Conservation (phyloP, 192 early-diverging fungal species). For the Coemansia sp. region DNA sequence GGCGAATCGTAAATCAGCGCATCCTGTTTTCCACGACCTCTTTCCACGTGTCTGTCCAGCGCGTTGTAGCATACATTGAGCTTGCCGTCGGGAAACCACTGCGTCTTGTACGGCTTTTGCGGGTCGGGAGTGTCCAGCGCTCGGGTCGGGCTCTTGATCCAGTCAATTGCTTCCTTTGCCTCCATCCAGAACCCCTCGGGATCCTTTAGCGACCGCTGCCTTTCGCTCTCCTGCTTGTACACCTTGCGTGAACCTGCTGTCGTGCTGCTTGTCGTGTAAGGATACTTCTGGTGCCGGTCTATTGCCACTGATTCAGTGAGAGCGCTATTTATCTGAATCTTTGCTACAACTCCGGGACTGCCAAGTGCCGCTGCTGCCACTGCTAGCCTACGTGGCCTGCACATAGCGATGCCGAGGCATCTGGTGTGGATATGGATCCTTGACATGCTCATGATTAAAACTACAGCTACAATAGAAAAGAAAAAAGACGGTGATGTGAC, state of each 20-base stretch:
- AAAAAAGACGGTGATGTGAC: too few species aligned
- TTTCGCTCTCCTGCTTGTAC: conserved; percentile 27
- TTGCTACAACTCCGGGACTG: too few species aligned
- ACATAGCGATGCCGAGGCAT: too few species aligned
- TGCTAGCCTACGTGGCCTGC: too few species aligned
- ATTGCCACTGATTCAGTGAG: not conserved
- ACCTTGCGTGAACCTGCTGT: not conserved
- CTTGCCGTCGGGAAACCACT: conserved; percentile 74
- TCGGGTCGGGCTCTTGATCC: conserved; percentile 27
- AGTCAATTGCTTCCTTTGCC: conserved; percentile 41
- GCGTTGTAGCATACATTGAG: conserved; percentile 84
- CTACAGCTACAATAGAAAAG: too few species aligned
- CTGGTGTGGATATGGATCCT: too few species aligned
- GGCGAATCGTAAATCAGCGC: conserved; percentile 80
- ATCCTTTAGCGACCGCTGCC: conserved; percentile 32
- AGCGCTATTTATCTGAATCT: not conserved
- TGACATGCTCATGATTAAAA: too few species aligned
- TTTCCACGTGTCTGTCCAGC: conserved; percentile 70
- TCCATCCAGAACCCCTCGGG: conserved; percentile 50
- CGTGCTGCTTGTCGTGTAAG: not conserved
- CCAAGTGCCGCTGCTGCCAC: too few species aligned
- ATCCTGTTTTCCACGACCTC: conserved; percentile 60
- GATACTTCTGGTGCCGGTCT: not conserved
- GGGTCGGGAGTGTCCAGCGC: conserved; percentile 15
- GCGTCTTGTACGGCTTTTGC: conserved; percentile 31